Conservation (phyloP, 1,139 yeast genomes). For the Suhomyces taliae region DNA sequence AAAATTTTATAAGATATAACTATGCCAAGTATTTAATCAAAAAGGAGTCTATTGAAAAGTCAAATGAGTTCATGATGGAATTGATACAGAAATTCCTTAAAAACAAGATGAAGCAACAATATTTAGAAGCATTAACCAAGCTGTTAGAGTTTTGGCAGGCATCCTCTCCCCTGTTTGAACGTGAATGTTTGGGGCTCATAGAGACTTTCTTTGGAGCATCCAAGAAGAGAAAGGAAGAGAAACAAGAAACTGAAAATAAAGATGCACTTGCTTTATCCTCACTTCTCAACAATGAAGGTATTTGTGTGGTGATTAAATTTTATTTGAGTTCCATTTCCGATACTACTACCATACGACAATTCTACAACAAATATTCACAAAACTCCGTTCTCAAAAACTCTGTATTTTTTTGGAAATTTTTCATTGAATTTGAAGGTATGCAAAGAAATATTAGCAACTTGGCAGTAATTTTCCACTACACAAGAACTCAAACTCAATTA, state of each 20-base stretch:
- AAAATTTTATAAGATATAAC: constrained; percentile 37
- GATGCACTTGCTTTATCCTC: neutral
- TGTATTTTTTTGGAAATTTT: constrained; percentile 55
- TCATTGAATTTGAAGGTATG: constrained; percentile 52
- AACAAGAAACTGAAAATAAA: constrained; percentile 1
- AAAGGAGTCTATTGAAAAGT: constrained; percentile 20
- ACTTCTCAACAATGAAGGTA: constrained; percentile 34
- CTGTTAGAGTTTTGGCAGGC: constrained; percentile 23
- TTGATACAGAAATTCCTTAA: constrained; percentile 25
- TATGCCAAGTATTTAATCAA: constrained; percentile 38
- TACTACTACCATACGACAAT: constrained; percentile 25
- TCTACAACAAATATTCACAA: constrained; percentile 43
- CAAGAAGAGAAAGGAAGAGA: constrained; percentile 8
- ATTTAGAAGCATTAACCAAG: constrained; percentile 21
- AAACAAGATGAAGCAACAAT: constrained; percentile 24
- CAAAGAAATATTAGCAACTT: constrained; percentile 46
- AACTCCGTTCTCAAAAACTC: constrained; percentile 39
- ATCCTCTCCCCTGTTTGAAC: constrained; percentile 4
- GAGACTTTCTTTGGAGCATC: constrained; percentile 18
- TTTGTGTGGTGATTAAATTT: constrained; percentile 23
- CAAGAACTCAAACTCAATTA: constrained; percentile 45
- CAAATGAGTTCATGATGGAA: constrained; percentile 32
- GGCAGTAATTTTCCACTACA: constrained; percentile 39
- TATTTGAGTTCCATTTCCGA: constrained; percentile 19
- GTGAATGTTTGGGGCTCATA: constrained; percentile 19